phyloP scores from a whole-genome alignment of 345 rosid species.

The Boechera divaricarpa region DNA sequence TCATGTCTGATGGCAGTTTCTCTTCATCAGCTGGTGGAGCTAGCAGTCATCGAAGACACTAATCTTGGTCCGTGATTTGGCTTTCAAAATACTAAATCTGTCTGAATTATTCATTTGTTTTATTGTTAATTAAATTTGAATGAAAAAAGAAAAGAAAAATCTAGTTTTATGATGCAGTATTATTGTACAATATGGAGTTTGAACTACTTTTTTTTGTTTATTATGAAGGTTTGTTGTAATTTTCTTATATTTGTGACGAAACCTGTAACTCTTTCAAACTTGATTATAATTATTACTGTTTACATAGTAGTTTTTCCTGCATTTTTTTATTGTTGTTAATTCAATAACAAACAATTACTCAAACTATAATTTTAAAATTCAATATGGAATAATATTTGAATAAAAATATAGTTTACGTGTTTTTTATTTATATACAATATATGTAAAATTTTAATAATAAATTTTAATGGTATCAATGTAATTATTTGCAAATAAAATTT shows the following conservation, averaged over 20 bases:
- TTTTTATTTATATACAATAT: too few species aligned
- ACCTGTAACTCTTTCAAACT: conserved; percentile 34
- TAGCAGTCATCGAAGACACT: conserved; percentile 47
- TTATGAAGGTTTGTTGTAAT: conserved; percentile 28
- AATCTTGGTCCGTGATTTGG: conserved; percentile 20
- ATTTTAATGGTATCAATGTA: too few species aligned
- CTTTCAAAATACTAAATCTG: not conserved
- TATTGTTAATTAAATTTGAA: conserved; percentile 1
- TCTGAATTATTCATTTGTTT: not conserved
- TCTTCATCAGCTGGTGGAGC: conserved; percentile 46
- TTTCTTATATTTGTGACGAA: conserved; percentile 18
- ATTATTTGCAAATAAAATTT: too few species aligned
- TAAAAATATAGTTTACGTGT: too few species aligned
- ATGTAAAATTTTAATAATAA: too few species aligned
- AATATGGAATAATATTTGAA: too few species aligned
- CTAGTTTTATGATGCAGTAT: conserved; percentile 20
- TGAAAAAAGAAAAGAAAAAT: not conserved
- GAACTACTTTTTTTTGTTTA: not conserved
- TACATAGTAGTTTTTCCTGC: not conserved
- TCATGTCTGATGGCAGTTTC: conserved; percentile 48
- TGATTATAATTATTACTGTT: conserved; percentile 21
- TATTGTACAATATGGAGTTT: conserved; percentile 31
- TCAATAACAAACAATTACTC: not conserved
- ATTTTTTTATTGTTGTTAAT: not conserved
- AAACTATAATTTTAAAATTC: not conserved